Conservation (phyloP, 1,284 basidiomycete species). For the Rhodotorula sp. region DNA sequence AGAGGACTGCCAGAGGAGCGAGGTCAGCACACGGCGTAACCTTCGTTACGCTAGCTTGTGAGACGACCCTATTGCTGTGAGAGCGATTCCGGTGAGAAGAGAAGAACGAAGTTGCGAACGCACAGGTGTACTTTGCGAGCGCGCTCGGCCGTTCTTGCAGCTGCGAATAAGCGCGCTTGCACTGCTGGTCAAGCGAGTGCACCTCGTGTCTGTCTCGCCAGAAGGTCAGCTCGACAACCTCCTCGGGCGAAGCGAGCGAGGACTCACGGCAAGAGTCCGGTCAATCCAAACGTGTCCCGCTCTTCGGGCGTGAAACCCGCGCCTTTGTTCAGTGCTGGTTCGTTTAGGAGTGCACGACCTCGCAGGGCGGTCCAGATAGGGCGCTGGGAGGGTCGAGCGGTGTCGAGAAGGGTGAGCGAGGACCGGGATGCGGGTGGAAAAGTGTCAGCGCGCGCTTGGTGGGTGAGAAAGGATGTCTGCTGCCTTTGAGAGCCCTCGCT, state of each 20-base stretch:
- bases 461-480: too few species aligned
- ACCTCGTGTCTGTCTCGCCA: constrained; percentile 53
- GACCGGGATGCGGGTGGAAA: too few species aligned
- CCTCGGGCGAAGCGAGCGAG: not conserved
- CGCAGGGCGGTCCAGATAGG: constrained; percentile 56
- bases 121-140: constrained; percentile 49
- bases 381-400: not conserved
- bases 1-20: constrained; percentile 45
- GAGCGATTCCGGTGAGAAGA: not conserved
- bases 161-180: constrained; percentile 67
- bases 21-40: too few species aligned
- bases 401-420: not conserved
- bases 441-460: too few species aligned
- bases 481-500: too few species aligned
- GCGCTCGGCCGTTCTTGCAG: constrained; percentile 46
- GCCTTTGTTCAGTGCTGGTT: constrained; percentile 64
- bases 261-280: constrained; percentile 66
- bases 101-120: not conserved
- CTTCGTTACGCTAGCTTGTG: too few species aligned
- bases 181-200: constrained; percentile 73
- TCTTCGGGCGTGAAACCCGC: constrained; percentile 68
- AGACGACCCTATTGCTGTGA: too few species aligned
- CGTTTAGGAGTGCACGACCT: constrained; percentile 62
- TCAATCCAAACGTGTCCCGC: constrained; percentile 66
- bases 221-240: too few species aligned